Percentiles rank a stretch among this genome's conserved stretches.
Conservation (phyloP, 1,139 yeast species). For the Yamadazyma diospyri region DNA sequence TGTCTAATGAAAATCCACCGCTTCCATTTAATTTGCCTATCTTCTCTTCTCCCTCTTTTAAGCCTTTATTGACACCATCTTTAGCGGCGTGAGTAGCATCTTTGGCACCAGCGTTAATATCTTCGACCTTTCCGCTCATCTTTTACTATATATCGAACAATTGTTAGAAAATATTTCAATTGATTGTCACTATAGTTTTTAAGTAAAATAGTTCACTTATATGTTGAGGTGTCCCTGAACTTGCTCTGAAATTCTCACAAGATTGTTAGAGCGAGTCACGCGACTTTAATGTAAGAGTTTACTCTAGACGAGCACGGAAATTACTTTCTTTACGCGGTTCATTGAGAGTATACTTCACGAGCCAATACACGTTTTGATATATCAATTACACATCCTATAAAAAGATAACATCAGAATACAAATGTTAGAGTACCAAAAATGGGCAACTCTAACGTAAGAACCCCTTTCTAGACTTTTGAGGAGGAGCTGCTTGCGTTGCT, state of each 20-base stretch:
- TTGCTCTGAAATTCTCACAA: conserved; percentile 3
- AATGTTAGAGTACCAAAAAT: too few species aligned
- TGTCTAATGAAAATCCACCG: neutral
- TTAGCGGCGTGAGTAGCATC: neutral
- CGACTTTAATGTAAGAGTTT: too few species aligned
- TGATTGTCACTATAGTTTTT: conserved; percentile 1
- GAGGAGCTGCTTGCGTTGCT: conserved; percentile 45
- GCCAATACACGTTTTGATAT: too few species aligned
- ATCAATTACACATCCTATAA: too few species aligned
- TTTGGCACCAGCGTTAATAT: neutral
- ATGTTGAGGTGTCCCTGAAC: conserved; percentile 1
- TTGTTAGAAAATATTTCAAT: neutral
- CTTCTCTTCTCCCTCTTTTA: too few species aligned
- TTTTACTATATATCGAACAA: conserved; percentile 1
- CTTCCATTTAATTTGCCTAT: neutral
- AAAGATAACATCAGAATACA: too few species aligned
- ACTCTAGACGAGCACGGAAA: too few species aligned
- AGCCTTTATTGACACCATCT: too few species aligned
- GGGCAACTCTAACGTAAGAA: conserved; percentile 49
- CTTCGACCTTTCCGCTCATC: neutral
- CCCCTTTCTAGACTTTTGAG: conserved; percentile 50
- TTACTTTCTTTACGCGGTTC: too few species aligned
- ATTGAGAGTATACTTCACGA: too few species aligned
- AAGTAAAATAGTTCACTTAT: neutral
- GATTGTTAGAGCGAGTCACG: too few species aligned